A percentile compares a stretch with the other conserved stretches of the same genome.
phyloP scores from a whole-genome alignment of 192 early-diverging fungal genomes.

The Rhizoclosmatium sp. region DNA sequence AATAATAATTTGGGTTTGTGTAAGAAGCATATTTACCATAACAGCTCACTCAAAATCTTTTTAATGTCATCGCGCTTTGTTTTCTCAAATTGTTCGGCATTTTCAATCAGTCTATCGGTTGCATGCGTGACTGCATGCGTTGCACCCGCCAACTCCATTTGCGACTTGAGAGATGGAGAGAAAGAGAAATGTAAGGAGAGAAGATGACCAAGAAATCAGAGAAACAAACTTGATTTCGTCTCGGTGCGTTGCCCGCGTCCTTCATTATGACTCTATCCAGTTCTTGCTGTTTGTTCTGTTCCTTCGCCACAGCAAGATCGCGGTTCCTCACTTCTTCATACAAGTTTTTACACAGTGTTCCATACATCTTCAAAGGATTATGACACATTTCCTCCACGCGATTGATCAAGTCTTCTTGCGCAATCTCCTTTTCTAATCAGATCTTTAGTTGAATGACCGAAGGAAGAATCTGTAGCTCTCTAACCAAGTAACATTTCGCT shows the following conservation, averaged over 20 bases:
- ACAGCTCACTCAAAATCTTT: conserved; percentile 17
- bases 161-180: conserved; percentile 19
- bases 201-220: not conserved
- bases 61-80: conserved; percentile 26
- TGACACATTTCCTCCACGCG: conserved; percentile 42
- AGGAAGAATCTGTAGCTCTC: not conserved
- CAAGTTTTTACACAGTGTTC: conserved; percentile 34
- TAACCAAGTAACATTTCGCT: conserved; percentile 20
- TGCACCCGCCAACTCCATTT: conserved; percentile 50
- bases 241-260: conserved; percentile 46
- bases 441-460: not conserved
- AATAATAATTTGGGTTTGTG: too few relatives aligned
- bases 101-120: conserved; percentile 41
- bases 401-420: conserved; percentile 27
- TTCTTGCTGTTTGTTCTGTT: conserved; percentile 41
- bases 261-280: conserved; percentile 43
- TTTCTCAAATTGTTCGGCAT: conserved; percentile 43
- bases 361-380: conserved; percentile 47
- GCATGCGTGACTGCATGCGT: conserved; percentile 33
- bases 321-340: conserved; percentile 27
- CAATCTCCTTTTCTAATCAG: conserved; percentile 43
- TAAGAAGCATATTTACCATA: conserved; percentile 5
- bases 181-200: not conserved
- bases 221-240: conserved; percentile 35
- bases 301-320: conserved; percentile 45